Evolutionary conservation across 805 yeast genomes (phyloP).

Genomic region (Pachysolen tannophilus): DNA sequence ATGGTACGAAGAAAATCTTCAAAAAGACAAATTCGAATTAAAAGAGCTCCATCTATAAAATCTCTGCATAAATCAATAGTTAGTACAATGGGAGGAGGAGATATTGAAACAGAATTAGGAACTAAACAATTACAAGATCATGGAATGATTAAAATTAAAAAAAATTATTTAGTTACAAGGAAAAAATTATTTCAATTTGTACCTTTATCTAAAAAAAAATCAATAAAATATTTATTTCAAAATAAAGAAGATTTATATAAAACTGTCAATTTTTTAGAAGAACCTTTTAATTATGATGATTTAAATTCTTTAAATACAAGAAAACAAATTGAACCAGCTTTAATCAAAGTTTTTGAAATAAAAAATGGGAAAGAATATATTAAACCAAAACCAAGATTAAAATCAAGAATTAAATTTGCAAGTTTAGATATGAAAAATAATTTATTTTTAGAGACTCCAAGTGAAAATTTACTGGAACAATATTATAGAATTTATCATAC

Average conservation of each 20-base stretch:
- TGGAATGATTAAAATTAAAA: background rate
- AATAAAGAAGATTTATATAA: no score
- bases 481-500: background rate
- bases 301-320: background rate
- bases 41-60: slow-evolving; percentile 8
- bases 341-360: background rate
- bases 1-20: slow-evolving; percentile 4
- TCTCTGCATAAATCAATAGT: slow-evolving; percentile 5
- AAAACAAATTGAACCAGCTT: background rate
- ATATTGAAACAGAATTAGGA: no score
- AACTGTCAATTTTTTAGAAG: background rate
- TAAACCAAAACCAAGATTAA: background rate
- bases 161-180: background rate
- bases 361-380: background rate
- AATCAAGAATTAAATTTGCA: background rate
- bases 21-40: slow-evolving; percentile 3
- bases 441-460: background rate
- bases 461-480: background rate
- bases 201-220: no score
- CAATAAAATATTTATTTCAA: no score
- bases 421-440: background rate
- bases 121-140: background rate
- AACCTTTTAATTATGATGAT: background rate
- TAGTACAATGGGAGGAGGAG: no score
- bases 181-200: background rate